Conservation (phyloP, 1,284 basidiomycete genomes). For the Ceratobasidium sp. region DNA sequence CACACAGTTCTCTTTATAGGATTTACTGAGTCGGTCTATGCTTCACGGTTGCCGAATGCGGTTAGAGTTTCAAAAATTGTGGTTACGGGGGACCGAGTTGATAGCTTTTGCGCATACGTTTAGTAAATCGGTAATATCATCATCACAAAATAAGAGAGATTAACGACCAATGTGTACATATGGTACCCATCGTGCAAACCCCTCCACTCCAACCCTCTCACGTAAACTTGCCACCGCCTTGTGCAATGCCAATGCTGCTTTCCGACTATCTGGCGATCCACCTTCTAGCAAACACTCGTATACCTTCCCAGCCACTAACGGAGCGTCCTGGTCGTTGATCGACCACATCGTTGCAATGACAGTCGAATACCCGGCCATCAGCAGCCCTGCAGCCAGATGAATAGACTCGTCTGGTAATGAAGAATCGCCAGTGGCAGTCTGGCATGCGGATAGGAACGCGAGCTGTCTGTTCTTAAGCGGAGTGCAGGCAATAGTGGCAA, state of each 20-base stretch:
- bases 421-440: conserved; percentile 38
- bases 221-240: neutral
- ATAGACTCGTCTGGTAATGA: conserved; percentile 44
- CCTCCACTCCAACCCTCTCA: neutral
- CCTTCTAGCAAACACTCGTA: neutral
- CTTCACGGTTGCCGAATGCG: no score
- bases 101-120: no score
- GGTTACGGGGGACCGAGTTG: no score
- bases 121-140: no score
- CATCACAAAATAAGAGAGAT: neutral
- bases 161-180: conserved; percentile 7
- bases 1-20: no score
- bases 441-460: conserved; percentile 18
- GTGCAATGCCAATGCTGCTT: conserved; percentile 1
- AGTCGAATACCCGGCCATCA: conserved; percentile 44
- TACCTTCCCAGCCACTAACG: neutral
- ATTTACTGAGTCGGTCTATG: no score
- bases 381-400: conserved; percentile 44
- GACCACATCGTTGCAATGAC: conserved; percentile 27
- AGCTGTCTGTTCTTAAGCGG: neutral
- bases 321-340: neutral
- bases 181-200: neutral
- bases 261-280: neutral
- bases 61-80: no score
- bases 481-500: neutral